A percentile compares a stretch with the other conserved stretches of the same genome.
These are phyloP conservation scores for Coemansia sp. DNA, from an alignment of 192 early-diverging fungal species.

Conservation along the genomic window DNA sequence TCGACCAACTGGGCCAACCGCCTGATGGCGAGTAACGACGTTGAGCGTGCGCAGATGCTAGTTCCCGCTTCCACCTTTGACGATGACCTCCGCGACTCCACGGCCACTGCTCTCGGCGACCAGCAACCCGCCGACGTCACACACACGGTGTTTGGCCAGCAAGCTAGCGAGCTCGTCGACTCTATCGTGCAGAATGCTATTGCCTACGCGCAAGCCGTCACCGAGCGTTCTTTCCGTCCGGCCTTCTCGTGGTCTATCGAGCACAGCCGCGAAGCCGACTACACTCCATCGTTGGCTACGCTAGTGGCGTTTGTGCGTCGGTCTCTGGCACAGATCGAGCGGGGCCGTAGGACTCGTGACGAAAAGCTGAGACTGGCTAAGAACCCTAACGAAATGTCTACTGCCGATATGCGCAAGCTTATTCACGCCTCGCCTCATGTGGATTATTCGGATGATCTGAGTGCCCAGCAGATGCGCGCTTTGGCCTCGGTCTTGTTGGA, in stretches of 20 bases:
- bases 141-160: conserved; percentile 46
- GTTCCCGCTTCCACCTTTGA: conserved; percentile 24
- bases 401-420: conserved; percentile 42
- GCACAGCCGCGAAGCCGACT: conserved; percentile 54
- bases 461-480: conserved; percentile 43
- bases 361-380: conserved; percentile 42
- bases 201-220: conserved; percentile 48
- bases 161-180: conserved; percentile 49
- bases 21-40: conserved; percentile 40
- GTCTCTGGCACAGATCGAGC: conserved; percentile 39
- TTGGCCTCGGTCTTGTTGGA: conserved; percentile 40
- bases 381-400: conserved; percentile 39
- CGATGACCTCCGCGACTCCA: conserved; percentile 18
- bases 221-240: conserved; percentile 44
- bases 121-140: conserved; percentile 16
- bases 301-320: conserved; percentile 41
- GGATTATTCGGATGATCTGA: conserved; percentile 34
- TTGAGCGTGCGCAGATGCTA: conserved; percentile 48
- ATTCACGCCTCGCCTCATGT: conserved; percentile 37
- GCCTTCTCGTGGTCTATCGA: conserved; percentile 54
- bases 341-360: conserved; percentile 26
- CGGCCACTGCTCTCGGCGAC: conserved; percentile 7
- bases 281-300: conserved; percentile 50
- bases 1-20: conserved; percentile 35
- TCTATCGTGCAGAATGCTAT: conserved; percentile 41